Percentiles rank a stretch among this genome's conserved stretches.
phyloP scores from a whole-genome alignment of 495 filamentous ascomycete species.

The Pyronema omphalodes region DNA sequence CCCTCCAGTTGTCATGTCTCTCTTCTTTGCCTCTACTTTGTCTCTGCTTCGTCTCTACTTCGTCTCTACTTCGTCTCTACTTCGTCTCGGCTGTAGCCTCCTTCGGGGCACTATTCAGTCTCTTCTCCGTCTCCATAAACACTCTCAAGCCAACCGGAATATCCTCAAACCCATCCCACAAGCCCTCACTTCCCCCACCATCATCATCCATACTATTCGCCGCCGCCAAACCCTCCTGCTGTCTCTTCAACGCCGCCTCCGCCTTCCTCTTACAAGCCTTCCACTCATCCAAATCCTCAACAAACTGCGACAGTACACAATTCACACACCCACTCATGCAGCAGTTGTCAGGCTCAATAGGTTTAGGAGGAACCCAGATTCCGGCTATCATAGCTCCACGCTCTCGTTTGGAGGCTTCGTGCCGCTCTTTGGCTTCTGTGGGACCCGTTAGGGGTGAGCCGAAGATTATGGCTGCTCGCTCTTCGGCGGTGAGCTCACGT shows the following conservation, averaged over 20 bases:
- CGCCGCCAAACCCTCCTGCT: constrained; percentile 4
- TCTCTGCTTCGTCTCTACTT: neutral
- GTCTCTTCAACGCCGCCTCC: constrained; percentile 27
- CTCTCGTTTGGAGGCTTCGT: constrained; percentile 34
- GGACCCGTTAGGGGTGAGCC: constrained; percentile 56
- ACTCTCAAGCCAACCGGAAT: constrained; percentile 84
- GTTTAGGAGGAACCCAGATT: constrained; percentile 60
- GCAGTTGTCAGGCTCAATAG: constrained; percentile 90
- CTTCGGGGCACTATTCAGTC: constrained; percentile 45
- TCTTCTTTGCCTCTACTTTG: neutral
- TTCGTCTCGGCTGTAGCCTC: neutral
- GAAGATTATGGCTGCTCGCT: constrained; percentile 54
- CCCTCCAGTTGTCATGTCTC: no score
- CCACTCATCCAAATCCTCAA: constrained; percentile 81
- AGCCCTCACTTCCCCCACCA: constrained; percentile 48
- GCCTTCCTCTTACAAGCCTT: constrained; percentile 41
- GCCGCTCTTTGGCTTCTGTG: neutral
- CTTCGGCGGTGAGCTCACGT: constrained; percentile 25
- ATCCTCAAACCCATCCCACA: constrained; percentile 34
- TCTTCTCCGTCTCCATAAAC: constrained; percentile 96
- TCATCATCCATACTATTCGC: constrained; percentile 56
- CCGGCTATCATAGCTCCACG: constrained; percentile 50
- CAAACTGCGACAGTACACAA: constrained; percentile 54
- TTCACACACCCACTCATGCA: constrained; percentile 98
- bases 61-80: neutral